Evolutionary conservation across 1,139 yeast species (phyloP).

Genomic region (Yamadazyma diddensiae): DNA sequence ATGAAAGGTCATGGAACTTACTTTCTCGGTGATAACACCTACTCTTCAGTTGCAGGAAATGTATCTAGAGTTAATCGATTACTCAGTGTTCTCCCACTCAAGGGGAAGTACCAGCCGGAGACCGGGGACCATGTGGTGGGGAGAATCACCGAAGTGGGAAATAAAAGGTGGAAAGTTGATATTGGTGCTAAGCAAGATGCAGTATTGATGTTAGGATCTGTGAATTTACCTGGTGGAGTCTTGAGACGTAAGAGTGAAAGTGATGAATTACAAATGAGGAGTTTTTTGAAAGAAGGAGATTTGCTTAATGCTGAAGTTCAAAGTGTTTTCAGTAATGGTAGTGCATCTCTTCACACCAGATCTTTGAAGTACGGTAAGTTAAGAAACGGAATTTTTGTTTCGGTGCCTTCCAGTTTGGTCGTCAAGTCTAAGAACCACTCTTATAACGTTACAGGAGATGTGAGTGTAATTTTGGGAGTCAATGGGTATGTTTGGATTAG

Average conservation of each 20-base stretch:
- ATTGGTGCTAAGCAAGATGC: constrained; percentile 95
- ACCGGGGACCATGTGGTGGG: constrained; percentile 97
- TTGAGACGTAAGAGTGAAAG: constrained; percentile 89
- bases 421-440: constrained; percentile 85
- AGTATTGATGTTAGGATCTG: constrained; percentile 87
- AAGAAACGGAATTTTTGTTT: constrained; percentile 81
- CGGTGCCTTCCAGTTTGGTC: constrained; percentile 78
- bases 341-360: constrained; percentile 92
- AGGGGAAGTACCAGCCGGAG: constrained; percentile 87
- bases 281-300: constrained; percentile 95
- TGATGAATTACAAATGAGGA: constrained; percentile 96
- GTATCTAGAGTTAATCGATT: constrained; percentile 83
- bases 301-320: constrained; percentile 95
- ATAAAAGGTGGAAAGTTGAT: constrained; percentile 94
- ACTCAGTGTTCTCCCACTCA: constrained; percentile 78
- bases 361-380: constrained; percentile 93
- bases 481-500: constrained; percentile 94
- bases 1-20: constrained; percentile 99
- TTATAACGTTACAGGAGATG: constrained; percentile 85
- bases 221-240: constrained; percentile 96
- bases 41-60: constrained; percentile 90
- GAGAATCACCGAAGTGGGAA: constrained; percentile 89
- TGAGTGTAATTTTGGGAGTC: constrained; percentile 85
- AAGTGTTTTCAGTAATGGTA: constrained; percentile 82
- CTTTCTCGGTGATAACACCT: constrained; percentile 66